Evolutionary conservation across 1,284 basidiomycete genomes (phyloP), one percentile per base, ranked within the genome.

Genomic region (Rhodotorula sp.): DNA sequence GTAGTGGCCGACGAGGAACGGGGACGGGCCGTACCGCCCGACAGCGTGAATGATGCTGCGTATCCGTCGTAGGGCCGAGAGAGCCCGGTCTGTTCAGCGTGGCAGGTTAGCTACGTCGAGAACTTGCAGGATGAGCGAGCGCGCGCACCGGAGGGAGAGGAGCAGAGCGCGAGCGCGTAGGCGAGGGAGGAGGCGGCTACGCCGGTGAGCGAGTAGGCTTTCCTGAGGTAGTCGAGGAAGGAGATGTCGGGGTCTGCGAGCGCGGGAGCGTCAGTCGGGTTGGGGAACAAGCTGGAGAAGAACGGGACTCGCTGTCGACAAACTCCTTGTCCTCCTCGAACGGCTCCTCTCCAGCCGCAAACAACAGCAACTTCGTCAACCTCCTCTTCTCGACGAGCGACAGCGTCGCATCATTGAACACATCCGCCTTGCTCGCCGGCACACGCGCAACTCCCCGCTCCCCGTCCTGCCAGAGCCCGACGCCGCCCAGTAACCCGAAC

Each of bases 1-100:
- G 79, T 97, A 98, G 76, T 97, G 94, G 0, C 92, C 92, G 8
- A 98, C 85, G 22, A 99, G 86, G 81, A 94, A 98, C 0, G 95
- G 88, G 0, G 91, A 92, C 17, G 90, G 82, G 10, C 95, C 95
- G 78, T 96, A 98, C 44, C 91, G 85, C 2, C 95, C 94, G 20
- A 88, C 82, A 1, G 92, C 91, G 52, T 84, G 86, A 30, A 98
- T 84, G 78, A 92, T 93, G 39, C 83, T 81, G 20, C 88, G 85
- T 27, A 93, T 82, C 17, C 92, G 86, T 32, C 80, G 79, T 5
- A 96, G 81, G 0, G 89, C 86, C 2, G 85, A 84, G 13, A 74
- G 49, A 0, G 70, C 74, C 5, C 61, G 66, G 24, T 75, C 74
- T 71, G 59, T 6, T 4, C 2, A 5, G 17, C 22, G 27, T 22